Base-by-base conservation (phyloP, 495 filamentous ascomycete species). In the Neurospora sp. region DNA sequence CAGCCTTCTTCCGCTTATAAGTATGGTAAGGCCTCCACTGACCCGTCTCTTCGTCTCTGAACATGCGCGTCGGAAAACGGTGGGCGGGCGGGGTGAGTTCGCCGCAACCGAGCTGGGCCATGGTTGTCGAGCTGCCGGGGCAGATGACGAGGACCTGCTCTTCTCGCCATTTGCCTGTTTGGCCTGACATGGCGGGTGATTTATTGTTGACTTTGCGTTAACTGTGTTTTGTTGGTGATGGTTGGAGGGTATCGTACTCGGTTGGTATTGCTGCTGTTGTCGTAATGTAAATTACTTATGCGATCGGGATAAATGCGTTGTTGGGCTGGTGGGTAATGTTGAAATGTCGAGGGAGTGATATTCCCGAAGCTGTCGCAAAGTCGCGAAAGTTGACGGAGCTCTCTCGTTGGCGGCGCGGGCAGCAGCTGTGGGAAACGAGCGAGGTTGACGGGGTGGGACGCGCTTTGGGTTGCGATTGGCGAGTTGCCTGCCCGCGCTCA, bases 31-130 rank as follows among this genome's bases (percentile, higher is more conserved):
- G 94, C 76, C 94, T 92, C 84, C 87, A 99, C 78, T 95, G 90
- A 59, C 92, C 92, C 75, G 86, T 84, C 72, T 92, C 91, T 69
- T 93, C 89, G 37, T 90, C 92, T 5, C 89, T 89, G 80, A 98
- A 99, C 94, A 99, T 96, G 84, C 96, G 92, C 77, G 94, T 97
- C 20, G 91, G 89, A 76, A 98, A 88, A 75, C 93, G 91, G 79
- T 92, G 85, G 69, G 89, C 87, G 31, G 96, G 92, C 7, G 94
- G 95, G 11, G 93, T 95, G 79, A 97, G 94, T 83, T 99, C 96
- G 72, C 91, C 91, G 46, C 97, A 90, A 69, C 96, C 96, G 23
- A 97, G 87, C 85, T 98, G 96, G 75, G 95, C 96, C 80, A 97
- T 89, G 74, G 94, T 98, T 72, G 92, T 94, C 81, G 93, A 91